Base-by-base conservation (phyloP, 352 stramenopile species). In the Aphanomyces stellatus region DNA sequence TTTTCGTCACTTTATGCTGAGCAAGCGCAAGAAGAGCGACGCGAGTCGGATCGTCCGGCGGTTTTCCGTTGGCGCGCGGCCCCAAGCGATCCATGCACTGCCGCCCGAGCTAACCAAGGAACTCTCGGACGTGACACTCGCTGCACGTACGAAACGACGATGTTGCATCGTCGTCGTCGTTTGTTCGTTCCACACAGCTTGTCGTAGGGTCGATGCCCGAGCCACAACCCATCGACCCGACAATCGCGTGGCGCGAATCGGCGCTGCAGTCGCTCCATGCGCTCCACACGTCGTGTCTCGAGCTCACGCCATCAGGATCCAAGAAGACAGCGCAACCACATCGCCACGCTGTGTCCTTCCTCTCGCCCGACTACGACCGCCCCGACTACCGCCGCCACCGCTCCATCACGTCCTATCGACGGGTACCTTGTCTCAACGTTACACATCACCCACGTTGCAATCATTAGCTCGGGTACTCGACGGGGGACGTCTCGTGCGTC, bases 291-390 rank as follows among this genome's bases (percentile, higher is more conserved):
- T 7, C 6, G 6, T 30, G 10, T 30, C 22, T 65, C 11, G 34
- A 51, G 11, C 30, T 55, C 10, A 53, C 17, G 11, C 33, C 57
- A 15, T 53, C n/a, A 5, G 25, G 25, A 24, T 57, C 49, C 10
- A 22, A 22, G 13, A 57, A 37, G 25, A 33, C 22, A 35, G 13
- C 7, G 25, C 49, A 33, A 11, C 49, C 30, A 8, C 41, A 30
- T 3, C 42, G 15, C 37, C 41, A 59, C 17, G 19, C 43, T 8
- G 41, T 46, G 17, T 57, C 49, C 17, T 67, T 67, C 51, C 30
- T 67, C 17, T 42, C 60, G 41, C 60, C 60, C 3, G 60, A 67
- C 49, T 67, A 42, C 33, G 60, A 67, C 27, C 60, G 60, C 24
- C 60, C 60, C 10, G 60, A 67, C 5, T n/a, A 17, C 4, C 60